Percentiles rank a stretch among this genome's conserved stretches.
Conservation (phyloP, 176 grass and related monocot genomes). For the Pontederia paniculata region DNA sequence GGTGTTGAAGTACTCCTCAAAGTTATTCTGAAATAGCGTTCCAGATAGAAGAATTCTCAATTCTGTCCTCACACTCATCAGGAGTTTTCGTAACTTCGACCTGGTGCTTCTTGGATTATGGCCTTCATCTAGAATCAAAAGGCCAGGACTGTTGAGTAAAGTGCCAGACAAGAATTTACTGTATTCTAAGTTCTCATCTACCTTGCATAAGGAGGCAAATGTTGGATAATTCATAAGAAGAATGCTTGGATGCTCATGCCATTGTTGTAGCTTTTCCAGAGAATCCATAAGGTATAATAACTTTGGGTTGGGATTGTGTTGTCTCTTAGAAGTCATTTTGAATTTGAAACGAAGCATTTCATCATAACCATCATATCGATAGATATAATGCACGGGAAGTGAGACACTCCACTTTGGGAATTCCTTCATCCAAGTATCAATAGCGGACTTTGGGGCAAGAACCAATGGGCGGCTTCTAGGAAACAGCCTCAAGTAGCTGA, state of each 20-base stretch:
- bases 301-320: constrained; percentile 26
- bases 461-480: constrained; percentile 72
- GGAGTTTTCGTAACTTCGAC: constrained; percentile 58
- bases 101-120: constrained; percentile 87
- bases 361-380: constrained; percentile 23
- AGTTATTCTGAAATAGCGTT: constrained; percentile 90
- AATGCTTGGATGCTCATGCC: constrained; percentile 70
- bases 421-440: constrained; percentile 76
- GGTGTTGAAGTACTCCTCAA: constrained; percentile 94
- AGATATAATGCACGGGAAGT: constrained; percentile 53
- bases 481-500: constrained; percentile 70
- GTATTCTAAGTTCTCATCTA: constrained; percentile 35
- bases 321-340: constrained; percentile 15
- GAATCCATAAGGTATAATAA: constrained; percentile 40
- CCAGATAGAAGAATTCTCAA: constrained; percentile 84
- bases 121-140: constrained; percentile 87
- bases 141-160: constrained; percentile 56
- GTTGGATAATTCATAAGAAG: constrained; percentile 84
- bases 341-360: constrained; percentile 26
- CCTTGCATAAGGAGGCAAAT: constrained; percentile 53
- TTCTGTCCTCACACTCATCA: constrained; percentile 90
- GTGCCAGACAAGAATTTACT: constrained; percentile 37
- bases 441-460: constrained; percentile 68
- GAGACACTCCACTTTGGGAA: constrained; percentile 68
- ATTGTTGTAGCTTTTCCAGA: constrained; percentile 61